Base-by-base conservation (phyloP, 108 stramenopile genomes). In the Hondaea fermentalgiana region DNA sequence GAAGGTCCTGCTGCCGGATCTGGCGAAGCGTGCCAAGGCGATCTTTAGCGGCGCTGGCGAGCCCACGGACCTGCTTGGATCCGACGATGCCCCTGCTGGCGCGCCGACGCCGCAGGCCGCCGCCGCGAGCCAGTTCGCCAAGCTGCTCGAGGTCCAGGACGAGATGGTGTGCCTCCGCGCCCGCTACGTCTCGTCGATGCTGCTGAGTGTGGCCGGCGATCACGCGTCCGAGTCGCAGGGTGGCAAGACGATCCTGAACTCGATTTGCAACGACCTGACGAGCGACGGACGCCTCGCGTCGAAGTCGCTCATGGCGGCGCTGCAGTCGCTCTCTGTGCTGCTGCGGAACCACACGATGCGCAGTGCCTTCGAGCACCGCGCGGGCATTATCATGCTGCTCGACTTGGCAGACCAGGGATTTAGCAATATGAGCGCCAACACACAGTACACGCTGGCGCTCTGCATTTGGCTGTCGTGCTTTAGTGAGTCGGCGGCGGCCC, bases 381-480 rank as follows among this genome's bases (percentile, higher is more conserved):
- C 44, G 19, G 72, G 72, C n/a, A 43, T 83, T 0, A 5, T 45
- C 47, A 45, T 83, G 72, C 72, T 83, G 47, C 72, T 83, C 16
- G 72, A 83, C 49, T 43, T 83, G 21, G 44, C 49, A 16, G 72
- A 83, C 49, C 72, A 28, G 21, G 72, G 23, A 8, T 83, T 83
- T 28, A 10, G 5, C 44, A 5, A 45, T 10, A 6, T 83, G 21
- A 28, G 44, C 23, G 72, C 47, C 72, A 51, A 83, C 72, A 5
- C 72, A 43, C 72, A 83, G 19, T 83, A 83, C 49, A n/a, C 44
- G 23, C 23, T 51, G 44, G 72, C 49, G 25, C 72, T 83, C 12
- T 83, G 72, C 72, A 45, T 83, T 25, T 83, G 72, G 72, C 72
- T 83, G 19, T 45, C 72, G n/a, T 83, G 72, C 72, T 83, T 83